Base-by-base conservation (phyloP, 345 rosid genomes). In the Excoecaria cochinchinensis region DNA sequence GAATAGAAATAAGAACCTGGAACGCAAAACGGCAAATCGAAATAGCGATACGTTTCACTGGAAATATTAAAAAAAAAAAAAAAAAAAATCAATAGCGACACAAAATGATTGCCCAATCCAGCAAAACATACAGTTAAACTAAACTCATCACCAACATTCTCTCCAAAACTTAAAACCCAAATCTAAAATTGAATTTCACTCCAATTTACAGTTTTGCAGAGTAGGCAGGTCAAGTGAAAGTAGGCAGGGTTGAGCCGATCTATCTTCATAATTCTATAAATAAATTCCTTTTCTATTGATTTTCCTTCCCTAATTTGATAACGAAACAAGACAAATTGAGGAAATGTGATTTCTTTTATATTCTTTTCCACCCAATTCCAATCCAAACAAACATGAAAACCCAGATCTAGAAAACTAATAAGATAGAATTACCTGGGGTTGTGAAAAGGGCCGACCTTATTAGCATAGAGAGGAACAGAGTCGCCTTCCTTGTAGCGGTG, bases 401-500 rank as follows among this genome's bases (percentile, higher is more conserved):
- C 57, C 57, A 38, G 67, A 63, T 63, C 67, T 38, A 16, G 47
- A 1, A 63, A 57, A 57, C 12, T 16, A 15, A 52, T 3, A 10
- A 44, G 48, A 44, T 44, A 4, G 57, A 11, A 5, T 77, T 81
- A 83, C 97, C 93, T 90, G 75, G 93, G 95, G 69, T 92, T 92
- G 81, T 92, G 90, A 67, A 89, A 92, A 19, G 97, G 95, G 8
- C 95, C 95, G 70, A 90, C 93, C 78, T 92, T 92, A 76, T 92
- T 92, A 80, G 91, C 91, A 76, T 90, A 92, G 53, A 92, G 90
- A 21, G 93, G 91, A 61, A 92, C 93, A 5, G 77, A 16, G 62
- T 89, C 90, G n/a, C 91, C 85, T 40, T 80, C 85, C 74, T 85
- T 84, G 87, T 85, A 91, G 40, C 89, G 97, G 82, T 92, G 92